A percentile compares a stretch with the other conserved stretches of the same genome.
phyloP scores from a whole-genome alignment of 2,329 filamentous ascomycete species.

The Alternaria sp. region DNA sequence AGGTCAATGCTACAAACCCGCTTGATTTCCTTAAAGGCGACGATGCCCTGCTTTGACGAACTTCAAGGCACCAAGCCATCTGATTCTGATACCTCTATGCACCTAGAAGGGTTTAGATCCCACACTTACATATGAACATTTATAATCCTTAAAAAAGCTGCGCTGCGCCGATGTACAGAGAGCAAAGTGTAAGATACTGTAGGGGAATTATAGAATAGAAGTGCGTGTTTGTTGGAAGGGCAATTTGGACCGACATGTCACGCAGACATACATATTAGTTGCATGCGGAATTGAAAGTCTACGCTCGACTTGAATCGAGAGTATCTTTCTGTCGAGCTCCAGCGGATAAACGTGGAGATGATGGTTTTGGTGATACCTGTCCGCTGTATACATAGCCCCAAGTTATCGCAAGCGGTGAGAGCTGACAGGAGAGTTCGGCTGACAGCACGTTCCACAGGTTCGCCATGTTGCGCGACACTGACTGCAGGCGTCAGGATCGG shows the following conservation, averaged over 20 bases:
- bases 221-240: background rate
- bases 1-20: background rate
- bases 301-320: background rate
- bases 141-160: background rate
- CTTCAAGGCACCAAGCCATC: background rate
- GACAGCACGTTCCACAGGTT: constrained; percentile 1
- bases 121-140: background rate
- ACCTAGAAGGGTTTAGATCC: background rate
- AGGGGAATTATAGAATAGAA: background rate
- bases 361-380: background rate
- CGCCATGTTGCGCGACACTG: background rate
- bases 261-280: background rate
- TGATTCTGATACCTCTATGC: background rate
- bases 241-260: background rate
- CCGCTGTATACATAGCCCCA: background rate
- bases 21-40: background rate
- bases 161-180: background rate
- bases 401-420: background rate
- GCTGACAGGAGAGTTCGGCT: background rate
- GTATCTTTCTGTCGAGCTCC: background rate
- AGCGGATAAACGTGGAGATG: background rate
- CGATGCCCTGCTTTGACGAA: background rate
- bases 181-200: background rate
- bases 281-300: background rate
- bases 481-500: background rate